A percentile compares a stretch with the other conserved stretches of the same genome.
phyloP scores from a whole-genome alignment of 306 rosid species.

The Quercus variabilis region DNA sequence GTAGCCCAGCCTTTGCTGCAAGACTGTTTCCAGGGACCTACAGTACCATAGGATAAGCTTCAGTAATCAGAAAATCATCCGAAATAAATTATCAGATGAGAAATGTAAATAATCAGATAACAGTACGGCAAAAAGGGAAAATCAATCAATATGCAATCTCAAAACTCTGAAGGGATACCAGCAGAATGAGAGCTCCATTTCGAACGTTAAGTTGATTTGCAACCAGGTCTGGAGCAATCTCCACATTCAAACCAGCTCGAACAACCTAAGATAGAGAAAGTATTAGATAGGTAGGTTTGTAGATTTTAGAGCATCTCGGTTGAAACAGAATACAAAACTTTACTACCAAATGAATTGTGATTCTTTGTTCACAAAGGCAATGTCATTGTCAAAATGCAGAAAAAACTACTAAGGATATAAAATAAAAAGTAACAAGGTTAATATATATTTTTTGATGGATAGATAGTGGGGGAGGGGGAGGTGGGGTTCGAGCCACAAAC shows the following conservation, averaged over 20 bases:
- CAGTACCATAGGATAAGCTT: slow-evolving; percentile 5
- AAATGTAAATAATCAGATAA: neutral
- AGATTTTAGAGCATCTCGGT: neutral
- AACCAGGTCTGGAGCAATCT: slow-evolving; percentile 77
- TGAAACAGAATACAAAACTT: neutral
- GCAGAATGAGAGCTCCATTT: slow-evolving; percentile 84
- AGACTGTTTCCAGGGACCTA: slow-evolving; percentile 83
- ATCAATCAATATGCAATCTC: neutral
- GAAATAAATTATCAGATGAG: slow-evolving; percentile 2
- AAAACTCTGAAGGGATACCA: slow-evolving; percentile 37
- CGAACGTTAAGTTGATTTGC: slow-evolving; percentile 90
- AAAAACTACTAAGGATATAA: slow-evolving; percentile 9
- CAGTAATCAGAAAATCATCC: neutral
- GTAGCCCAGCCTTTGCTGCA: slow-evolving; percentile 81
- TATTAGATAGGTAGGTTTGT: neutral
- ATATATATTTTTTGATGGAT: no score
- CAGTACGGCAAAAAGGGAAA: neutral
- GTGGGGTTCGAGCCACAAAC: no score
- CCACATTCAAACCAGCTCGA: slow-evolving; percentile 83
- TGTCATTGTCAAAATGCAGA: neutral
- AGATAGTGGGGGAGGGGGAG: no score
- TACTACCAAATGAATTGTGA: neutral
- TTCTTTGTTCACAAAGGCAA: neutral
- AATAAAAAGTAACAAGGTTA: neutral
- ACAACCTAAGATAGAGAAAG: slow-evolving; percentile 51